These are phyloP conservation scores for Rickenella mellea DNA, from an alignment of 768 basidiomycete species.

Conservation along the genomic window DNA sequence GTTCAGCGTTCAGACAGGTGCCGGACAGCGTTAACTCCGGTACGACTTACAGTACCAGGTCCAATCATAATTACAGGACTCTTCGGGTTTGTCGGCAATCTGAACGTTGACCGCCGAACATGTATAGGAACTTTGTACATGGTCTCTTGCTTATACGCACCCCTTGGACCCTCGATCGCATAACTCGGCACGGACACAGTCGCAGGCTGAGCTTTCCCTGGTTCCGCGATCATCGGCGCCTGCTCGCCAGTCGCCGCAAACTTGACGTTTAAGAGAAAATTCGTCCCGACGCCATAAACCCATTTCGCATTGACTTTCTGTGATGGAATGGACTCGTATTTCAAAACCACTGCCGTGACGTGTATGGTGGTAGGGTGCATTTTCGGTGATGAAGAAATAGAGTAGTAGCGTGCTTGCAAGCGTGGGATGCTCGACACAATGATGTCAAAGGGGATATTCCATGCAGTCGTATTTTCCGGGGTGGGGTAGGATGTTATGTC, in stretches of 20 bases:
- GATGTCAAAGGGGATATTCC: conserved; percentile 95
- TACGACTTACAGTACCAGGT: conserved; percentile 80
- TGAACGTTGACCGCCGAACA: conserved; percentile 92
- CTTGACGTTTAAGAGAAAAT: conserved; percentile 92
- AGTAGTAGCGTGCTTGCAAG: conserved; percentile 95
- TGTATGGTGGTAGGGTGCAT: conserved; percentile 84
- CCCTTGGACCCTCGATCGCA: conserved; percentile 84
- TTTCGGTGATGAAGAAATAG: conserved; percentile 96
- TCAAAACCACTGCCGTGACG: conserved; percentile 90
- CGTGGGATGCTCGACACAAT: conserved; percentile 90
- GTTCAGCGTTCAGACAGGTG: conserved; percentile 6
- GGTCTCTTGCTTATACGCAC: conserved; percentile 62
- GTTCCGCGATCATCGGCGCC: conserved; percentile 30
- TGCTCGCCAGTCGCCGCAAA: conserved; percentile 55
- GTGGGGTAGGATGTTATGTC: conserved; percentile 48
- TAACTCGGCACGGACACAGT: conserved; percentile 54
- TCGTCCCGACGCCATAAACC: conserved; percentile 88
- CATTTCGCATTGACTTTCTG: conserved; percentile 47
- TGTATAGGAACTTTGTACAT: conserved; percentile 86
- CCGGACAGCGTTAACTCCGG: conserved; percentile 1
- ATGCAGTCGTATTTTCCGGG: conserved; percentile 68
- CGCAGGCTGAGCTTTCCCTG: conserved; percentile 24
- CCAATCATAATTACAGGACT: conserved; percentile 99
- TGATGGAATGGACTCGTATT: conserved; percentile 66
- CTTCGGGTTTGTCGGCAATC: conserved; percentile 95